These are phyloP conservation scores for Stenogyne calaminthoides DNA, from an alignment of 305 asterid genomes.

Conservation along the genomic window DNA sequence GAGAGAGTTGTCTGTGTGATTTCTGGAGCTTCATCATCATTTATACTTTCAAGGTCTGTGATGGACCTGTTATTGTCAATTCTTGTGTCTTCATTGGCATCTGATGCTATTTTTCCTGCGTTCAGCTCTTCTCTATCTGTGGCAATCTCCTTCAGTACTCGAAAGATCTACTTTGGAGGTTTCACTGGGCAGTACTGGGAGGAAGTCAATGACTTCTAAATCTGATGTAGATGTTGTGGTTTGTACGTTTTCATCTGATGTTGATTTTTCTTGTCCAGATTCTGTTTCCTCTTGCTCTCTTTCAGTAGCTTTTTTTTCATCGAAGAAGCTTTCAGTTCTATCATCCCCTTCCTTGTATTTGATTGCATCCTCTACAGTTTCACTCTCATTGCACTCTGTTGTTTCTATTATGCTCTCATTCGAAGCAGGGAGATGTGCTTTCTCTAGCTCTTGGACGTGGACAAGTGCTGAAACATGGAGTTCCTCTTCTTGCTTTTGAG, in stretches of 20 bases:
- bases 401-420: slow-evolving; percentile 28
- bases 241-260: slow-evolving; percentile 28
- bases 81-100: slow-evolving; percentile 34
- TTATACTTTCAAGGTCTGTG: slow-evolving; percentile 28
- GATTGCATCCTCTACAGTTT: slow-evolving; percentile 22
- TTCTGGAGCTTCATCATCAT: slow-evolving; percentile 33
- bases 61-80: slow-evolving; percentile 32
- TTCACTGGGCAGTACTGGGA: slow-evolving; percentile 32
- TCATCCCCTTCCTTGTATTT: slow-evolving; percentile 31
- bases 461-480: slow-evolving; percentile 24
- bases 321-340: slow-evolving; percentile 20
- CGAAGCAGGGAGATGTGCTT: slow-evolving; percentile 24
- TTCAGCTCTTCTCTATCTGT: slow-evolving; percentile 33
- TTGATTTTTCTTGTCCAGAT: slow-evolving; percentile 27
- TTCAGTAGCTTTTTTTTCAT: slow-evolving; percentile 29
- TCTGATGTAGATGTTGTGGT: slow-evolving; percentile 31
- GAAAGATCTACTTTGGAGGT: slow-evolving; percentile 27
- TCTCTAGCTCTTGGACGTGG: slow-evolving; percentile 34
- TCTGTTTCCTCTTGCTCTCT: slow-evolving; percentile 28
- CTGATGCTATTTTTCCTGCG: slow-evolving; percentile 26
- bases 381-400: slow-evolving; percentile 27
- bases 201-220: slow-evolving; percentile 31
- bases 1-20: slow-evolving; percentile 13
- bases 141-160: slow-evolving; percentile 33
- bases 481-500: slow-evolving; percentile 33